These are phyloP conservation scores for Quercus agrifolia DNA, from an alignment of 306 rosid genomes.

Conservation along the genomic window DNA sequence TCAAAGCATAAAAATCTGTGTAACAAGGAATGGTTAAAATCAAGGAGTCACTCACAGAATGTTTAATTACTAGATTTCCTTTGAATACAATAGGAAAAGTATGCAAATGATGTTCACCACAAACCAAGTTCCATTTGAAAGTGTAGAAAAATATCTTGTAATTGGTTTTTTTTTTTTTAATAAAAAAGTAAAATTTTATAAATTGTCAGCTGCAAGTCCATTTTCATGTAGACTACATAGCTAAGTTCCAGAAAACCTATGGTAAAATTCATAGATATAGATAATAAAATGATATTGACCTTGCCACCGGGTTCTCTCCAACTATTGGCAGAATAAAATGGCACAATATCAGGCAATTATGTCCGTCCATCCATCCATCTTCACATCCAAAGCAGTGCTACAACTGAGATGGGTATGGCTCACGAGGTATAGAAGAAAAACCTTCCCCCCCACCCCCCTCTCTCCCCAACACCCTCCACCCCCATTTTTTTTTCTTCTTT, in stretches of 20 bases:
- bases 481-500: background rate
- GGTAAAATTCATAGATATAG: background rate
- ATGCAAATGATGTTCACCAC: background rate
- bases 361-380: background rate
- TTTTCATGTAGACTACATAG: background rate
- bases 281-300: background rate
- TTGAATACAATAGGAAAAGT: background rate
- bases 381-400: background rate
- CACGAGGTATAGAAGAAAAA: background rate
- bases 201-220: background rate
- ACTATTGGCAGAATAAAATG: background rate
- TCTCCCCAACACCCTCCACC: no score
- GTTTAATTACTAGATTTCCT: background rate
- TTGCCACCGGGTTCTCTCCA: background rate
- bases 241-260: background rate
- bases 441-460: no score
- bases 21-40: constrained; percentile 16
- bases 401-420: background rate
- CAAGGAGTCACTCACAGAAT: constrained; percentile 5
- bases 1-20: constrained; percentile 67
- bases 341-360: background rate
- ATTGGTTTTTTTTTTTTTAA: background rate
- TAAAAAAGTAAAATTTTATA: background rate
- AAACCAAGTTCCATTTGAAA: background rate
- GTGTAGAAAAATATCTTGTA: background rate